A percentile compares a stretch with the other conserved stretches of the same genome.
Conservation (phyloP, 495 filamentous ascomycete genomes). For the Aspergillus biplanus region DNA sequence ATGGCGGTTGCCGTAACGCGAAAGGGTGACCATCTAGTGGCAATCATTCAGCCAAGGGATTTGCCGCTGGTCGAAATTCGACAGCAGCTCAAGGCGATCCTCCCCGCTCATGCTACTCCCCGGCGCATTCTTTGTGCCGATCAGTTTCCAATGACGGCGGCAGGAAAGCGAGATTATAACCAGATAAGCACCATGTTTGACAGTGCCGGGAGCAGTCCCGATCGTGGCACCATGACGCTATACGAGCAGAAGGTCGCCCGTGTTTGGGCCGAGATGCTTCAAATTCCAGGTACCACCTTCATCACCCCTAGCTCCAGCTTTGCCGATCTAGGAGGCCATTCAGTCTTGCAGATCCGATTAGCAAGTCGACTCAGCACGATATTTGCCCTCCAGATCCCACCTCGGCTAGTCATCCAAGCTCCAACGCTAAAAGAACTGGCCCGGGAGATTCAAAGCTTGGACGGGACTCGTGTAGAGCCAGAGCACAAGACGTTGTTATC, state of each 20-base stretch:
- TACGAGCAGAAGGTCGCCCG: neutral
- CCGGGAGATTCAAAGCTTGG: neutral
- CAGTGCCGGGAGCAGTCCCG: neutral
- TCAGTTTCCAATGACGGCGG: conserved; percentile 30
- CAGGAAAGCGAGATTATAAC: conserved; percentile 35
- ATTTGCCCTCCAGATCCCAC: conserved; percentile 15
- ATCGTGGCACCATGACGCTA: neutral
- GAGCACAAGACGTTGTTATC: neutral
- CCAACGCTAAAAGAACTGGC: neutral
- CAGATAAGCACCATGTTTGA: conserved; percentile 13
- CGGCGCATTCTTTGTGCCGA: conserved; percentile 23
- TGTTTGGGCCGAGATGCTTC: conserved; percentile 8
- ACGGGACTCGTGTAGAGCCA: neutral
- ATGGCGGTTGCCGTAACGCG: conserved; percentile 16
- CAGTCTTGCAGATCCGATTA: conserved; percentile 21
- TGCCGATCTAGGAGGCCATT: conserved; percentile 26
- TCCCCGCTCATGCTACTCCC: conserved; percentile 30
- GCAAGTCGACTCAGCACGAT: conserved; percentile 12
- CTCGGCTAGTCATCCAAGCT: conserved; percentile 15
- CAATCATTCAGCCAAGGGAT: conserved; percentile 6
- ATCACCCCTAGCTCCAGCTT: conserved; percentile 24
- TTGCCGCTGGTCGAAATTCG: conserved; percentile 8
- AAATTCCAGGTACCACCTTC: neutral
- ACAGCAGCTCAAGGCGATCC: neutral
- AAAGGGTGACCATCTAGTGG: conserved; percentile 28